phyloP scores from a whole-genome alignment of 2,329 filamentous ascomycete species.

The Scytalidium sp. region DNA sequence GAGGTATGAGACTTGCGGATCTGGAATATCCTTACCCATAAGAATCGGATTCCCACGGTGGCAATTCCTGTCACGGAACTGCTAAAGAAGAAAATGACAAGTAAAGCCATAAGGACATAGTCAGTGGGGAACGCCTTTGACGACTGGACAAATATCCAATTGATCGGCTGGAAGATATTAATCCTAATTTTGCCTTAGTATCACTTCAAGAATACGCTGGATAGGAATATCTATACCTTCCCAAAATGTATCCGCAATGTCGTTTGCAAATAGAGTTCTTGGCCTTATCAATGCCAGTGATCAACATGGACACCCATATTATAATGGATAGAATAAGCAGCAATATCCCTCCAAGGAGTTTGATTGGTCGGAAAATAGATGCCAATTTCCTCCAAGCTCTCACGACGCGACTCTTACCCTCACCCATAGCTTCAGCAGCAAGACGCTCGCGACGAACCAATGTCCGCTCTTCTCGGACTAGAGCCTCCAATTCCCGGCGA shows the following conservation, averaged over 20 bases:
- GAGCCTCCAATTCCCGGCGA: conserved; percentile 79
- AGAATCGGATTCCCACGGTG: conserved; percentile 86
- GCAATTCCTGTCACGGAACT: conserved; percentile 85
- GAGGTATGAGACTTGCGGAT: conserved; percentile 86
- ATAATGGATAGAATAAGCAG: conserved; percentile 72
- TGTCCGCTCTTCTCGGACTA: conserved; percentile 88
- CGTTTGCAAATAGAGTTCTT: conserved; percentile 91
- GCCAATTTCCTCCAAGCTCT: conserved; percentile 76
- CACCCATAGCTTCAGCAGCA: conserved; percentile 76
- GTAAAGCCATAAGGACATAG: conserved; percentile 81
- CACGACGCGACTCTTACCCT: conserved; percentile 72
- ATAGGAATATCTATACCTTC: conserved; percentile 32
- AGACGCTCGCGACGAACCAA: conserved; percentile 85
- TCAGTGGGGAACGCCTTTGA: conserved; percentile 87
- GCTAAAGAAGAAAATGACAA: conserved; percentile 85
- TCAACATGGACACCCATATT: conserved; percentile 88
- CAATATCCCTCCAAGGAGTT: conserved; percentile 79
- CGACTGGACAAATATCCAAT: conserved; percentile 80
- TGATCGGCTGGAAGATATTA: conserved; percentile 92
- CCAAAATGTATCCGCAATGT: conserved; percentile 88
- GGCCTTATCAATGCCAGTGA: conserved; percentile 94
- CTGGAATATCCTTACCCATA: conserved; percentile 92
- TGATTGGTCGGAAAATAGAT: conserved; percentile 81
- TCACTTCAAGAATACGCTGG: background rate
- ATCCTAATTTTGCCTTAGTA: conserved; percentile 49